A percentile compares a stretch with the other conserved stretches of the same genome.
Evolutionary conservation across 139 green algal species (phyloP).

Genomic region (Klebsormidium nitens): DNA sequence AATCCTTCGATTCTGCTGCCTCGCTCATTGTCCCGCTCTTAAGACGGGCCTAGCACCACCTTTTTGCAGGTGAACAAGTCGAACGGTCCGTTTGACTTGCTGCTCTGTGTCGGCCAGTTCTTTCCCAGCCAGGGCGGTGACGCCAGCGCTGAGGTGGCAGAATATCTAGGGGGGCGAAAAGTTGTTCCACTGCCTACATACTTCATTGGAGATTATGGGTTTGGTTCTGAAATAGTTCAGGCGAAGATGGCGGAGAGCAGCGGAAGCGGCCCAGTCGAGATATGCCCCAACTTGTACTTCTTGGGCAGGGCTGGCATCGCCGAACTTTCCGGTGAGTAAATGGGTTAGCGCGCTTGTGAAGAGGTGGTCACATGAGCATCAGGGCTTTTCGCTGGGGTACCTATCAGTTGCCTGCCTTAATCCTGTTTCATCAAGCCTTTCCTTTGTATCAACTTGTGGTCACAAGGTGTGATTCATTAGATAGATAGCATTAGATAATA

Average conservation of each 20-base stretch:
- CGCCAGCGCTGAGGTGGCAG: constrained; percentile 16
- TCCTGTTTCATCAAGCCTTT: too few relatives aligned
- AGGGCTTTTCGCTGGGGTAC: too few relatives aligned
- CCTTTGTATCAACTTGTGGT: too few relatives aligned
- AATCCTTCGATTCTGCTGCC: too few relatives aligned
- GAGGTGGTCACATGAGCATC: too few relatives aligned
- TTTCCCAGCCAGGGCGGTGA: constrained; percentile 19
- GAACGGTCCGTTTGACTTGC: constrained; percentile 43
- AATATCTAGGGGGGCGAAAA: constrained; percentile 22
- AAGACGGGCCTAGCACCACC: too few relatives aligned
- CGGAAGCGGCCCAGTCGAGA: background rate
- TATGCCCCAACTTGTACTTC: background rate
- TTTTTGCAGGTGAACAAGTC: constrained; percentile 44
- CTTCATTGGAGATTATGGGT: constrained; percentile 40
- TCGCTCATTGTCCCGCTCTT: too few relatives aligned
- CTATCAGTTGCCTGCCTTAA: too few relatives aligned
- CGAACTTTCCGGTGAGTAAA: background rate
- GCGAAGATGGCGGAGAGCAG: constrained; percentile 3
- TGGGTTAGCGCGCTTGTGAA: too few relatives aligned
- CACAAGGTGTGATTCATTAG: too few relatives aligned
- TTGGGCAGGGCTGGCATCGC: background rate
- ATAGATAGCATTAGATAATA: too few relatives aligned
- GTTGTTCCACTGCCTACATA: constrained; percentile 30
- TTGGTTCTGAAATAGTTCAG: constrained; percentile 9
- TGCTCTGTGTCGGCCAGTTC: constrained; percentile 39